These are phyloP conservation scores for Mycena latifolia DNA, from an alignment of 768 basidiomycete species.

Conservation along the genomic window DNA sequence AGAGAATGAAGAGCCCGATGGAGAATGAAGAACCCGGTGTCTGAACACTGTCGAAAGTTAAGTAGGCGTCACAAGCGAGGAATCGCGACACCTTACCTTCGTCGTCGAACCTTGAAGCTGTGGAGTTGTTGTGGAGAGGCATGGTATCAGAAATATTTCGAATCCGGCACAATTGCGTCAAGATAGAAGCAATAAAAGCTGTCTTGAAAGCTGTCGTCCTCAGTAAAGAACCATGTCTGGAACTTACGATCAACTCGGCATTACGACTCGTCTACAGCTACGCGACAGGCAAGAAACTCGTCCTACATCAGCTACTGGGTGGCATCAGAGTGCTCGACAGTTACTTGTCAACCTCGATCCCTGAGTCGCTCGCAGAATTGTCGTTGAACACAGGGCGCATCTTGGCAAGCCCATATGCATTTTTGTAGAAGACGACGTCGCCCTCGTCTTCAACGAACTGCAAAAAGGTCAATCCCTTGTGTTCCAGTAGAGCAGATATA, in stretches of 20 bases:
- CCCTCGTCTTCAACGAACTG: constrained; percentile 96
- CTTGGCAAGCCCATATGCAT: constrained; percentile 82
- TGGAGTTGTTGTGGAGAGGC: too few species aligned
- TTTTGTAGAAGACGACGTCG: constrained; percentile 92
- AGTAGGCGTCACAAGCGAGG: too few species aligned
- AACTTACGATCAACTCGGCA: not conserved
- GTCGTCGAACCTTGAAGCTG: too few species aligned
- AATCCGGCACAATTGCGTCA: too few species aligned
- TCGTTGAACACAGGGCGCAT: constrained; percentile 76
- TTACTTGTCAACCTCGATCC: constrained; percentile 65
- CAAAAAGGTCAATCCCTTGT: not conserved
- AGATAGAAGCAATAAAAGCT: too few species aligned
- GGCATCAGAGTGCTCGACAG: not conserved
- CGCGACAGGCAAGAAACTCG: constrained; percentile 23
- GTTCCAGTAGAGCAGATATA: not conserved
- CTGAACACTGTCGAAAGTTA: too few species aligned
- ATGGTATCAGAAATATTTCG: too few species aligned
- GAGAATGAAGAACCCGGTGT: too few species aligned
- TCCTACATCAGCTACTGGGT: constrained; percentile 9
- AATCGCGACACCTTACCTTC: too few species aligned
- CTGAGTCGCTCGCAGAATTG: constrained; percentile 65
- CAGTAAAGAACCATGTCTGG: not conserved
- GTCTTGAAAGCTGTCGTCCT: too few species aligned
- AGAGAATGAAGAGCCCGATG: too few species aligned
- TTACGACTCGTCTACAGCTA: constrained; percentile 9